Conservation (phyloP, 495 filamentous ascomycete species). For the Recurvomyces mirabilis region DNA sequence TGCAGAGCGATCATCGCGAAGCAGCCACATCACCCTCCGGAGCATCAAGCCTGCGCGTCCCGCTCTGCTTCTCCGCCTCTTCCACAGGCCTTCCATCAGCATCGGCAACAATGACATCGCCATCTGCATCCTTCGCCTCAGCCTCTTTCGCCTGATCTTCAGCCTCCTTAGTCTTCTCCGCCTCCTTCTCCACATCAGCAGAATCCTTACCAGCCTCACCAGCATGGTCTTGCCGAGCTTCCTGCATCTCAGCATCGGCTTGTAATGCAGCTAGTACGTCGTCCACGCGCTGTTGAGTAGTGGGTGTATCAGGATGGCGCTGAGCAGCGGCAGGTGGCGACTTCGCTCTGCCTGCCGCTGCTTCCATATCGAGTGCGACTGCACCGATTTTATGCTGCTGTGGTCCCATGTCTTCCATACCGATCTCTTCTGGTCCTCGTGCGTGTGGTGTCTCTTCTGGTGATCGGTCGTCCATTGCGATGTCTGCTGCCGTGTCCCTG, state of each 20-base stretch:
- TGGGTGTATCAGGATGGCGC: background rate
- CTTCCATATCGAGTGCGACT: conserved; percentile 30
- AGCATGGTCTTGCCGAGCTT: conserved; percentile 2
- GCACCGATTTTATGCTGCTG: conserved; percentile 37
- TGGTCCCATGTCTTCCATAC: conserved; percentile 75
- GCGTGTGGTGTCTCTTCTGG: conserved; percentile 61
- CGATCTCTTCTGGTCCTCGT: conserved; percentile 69
- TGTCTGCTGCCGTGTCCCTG: background rate
- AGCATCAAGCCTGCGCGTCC: background rate
- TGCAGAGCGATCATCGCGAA: background rate
- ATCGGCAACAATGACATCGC: conserved; percentile 11
- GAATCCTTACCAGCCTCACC: conserved; percentile 6
- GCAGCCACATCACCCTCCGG: background rate
- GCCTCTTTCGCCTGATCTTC: background rate
- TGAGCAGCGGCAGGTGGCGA: conserved; percentile 1
- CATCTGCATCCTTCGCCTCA: conserved; percentile 11
- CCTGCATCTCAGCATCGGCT: background rate
- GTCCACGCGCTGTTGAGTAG: background rate
- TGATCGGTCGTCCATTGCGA: background rate
- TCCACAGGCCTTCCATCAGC: conserved; percentile 4
- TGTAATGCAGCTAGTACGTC: background rate
- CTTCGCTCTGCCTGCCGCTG: conserved; percentile 25
- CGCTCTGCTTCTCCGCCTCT: background rate
- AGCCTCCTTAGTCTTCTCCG: conserved; percentile 4
- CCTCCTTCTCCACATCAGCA: conserved; percentile 7